phyloP scores from a whole-genome alignment of 805 yeast genomes.

The Suhomyces canberraensis region DNA sequence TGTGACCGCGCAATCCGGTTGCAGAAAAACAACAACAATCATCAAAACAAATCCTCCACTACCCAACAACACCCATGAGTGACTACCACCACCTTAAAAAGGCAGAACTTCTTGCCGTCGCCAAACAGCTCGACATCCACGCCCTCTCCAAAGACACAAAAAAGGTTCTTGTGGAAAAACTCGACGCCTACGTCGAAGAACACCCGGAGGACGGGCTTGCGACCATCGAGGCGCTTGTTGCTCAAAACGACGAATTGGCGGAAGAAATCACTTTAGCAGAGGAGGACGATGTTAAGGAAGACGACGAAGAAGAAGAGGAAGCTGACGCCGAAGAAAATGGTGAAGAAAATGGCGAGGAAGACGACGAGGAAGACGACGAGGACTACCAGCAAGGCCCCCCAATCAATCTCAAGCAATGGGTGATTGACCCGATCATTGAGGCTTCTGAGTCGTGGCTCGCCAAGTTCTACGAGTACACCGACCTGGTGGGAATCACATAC shows the following conservation, averaged over 20 bases:
- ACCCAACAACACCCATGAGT: constrained; percentile 24
- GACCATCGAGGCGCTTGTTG: constrained; percentile 15
- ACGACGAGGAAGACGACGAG: constrained; percentile 33
- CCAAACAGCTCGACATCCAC: constrained; percentile 33
- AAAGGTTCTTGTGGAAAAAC: constrained; percentile 37
- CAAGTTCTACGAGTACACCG: constrained; percentile 30
- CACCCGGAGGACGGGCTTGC: constrained; percentile 24
- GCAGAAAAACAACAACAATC: constrained; percentile 4
- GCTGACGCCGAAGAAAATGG: constrained; percentile 11
- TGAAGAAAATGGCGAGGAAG: constrained; percentile 19
- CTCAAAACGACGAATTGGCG: constrained; percentile 19
- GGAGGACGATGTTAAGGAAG: constrained; percentile 12
- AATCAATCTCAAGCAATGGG: constrained; percentile 33
- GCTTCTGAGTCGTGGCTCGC: constrained; percentile 22
- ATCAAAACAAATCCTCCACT: no score
- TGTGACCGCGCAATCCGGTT: not conserved
- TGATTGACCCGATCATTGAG: constrained; percentile 38
- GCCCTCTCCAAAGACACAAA: constrained; percentile 40
- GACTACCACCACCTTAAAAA: constrained; percentile 35
- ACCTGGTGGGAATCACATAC: constrained; percentile 33
- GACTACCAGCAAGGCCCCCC: constrained; percentile 41
- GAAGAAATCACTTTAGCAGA: constrained; percentile 15
- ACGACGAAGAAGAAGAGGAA: constrained; percentile 4
- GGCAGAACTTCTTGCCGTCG: constrained; percentile 37
- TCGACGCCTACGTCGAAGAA: constrained; percentile 26